Conservation (phyloP, 2,329 filamentous ascomycete genomes). For the Talaromyces sp. region DNA sequence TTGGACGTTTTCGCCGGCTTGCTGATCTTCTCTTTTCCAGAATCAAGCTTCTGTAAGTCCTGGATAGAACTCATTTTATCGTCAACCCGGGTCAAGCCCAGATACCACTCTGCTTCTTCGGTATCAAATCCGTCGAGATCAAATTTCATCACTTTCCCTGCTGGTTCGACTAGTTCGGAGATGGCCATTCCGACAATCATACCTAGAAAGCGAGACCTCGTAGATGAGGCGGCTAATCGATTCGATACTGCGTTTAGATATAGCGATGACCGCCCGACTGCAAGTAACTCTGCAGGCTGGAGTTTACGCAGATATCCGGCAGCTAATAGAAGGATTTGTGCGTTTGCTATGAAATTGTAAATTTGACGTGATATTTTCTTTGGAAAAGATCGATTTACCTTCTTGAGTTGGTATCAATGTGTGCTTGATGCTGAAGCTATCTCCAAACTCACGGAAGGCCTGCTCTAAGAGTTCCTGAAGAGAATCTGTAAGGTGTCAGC, state of each 20-base stretch:
- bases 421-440: constrained; percentile 83
- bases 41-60: constrained; percentile 40
- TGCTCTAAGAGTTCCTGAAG: constrained; percentile 59
- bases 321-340: constrained; percentile 73
- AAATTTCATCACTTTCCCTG: constrained; percentile 74
- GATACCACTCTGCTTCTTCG: constrained; percentile 73
- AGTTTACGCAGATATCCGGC: constrained; percentile 72
- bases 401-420: constrained; percentile 84
- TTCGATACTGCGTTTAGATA: constrained; percentile 84
- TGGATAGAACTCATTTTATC: constrained; percentile 64
- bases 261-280: constrained; percentile 67
- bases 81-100: constrained; percentile 60
- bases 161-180: constrained; percentile 63
- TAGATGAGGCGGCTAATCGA: constrained; percentile 73
- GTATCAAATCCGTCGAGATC: constrained; percentile 74
- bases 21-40: constrained; percentile 21
- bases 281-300: constrained; percentile 64
- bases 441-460: constrained; percentile 72
- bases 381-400: constrained; percentile 50
- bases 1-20: constrained; percentile 20
- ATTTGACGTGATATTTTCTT: constrained; percentile 11
- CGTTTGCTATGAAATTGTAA: constrained; percentile 60
- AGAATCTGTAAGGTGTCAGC: constrained; percentile 53
- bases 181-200: constrained; percentile 81
- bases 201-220: constrained; percentile 74